Evolutionary conservation across 306 rosid genomes (phyloP).

Genomic region (Potentilla sterilis): DNA sequence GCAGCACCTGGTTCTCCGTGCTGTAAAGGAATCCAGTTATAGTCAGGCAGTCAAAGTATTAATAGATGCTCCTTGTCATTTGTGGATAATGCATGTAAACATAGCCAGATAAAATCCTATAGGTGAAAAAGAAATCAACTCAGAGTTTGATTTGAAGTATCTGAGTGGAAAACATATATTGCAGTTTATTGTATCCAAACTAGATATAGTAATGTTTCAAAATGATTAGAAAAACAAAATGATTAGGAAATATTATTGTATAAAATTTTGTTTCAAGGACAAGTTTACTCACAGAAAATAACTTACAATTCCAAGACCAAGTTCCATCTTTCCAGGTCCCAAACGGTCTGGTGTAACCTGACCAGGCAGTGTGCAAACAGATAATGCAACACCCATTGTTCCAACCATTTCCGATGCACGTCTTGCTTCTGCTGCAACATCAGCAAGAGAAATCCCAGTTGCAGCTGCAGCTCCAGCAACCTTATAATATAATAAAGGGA

Average conservation of each 20-base stretch:
- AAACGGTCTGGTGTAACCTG: conserved; percentile 80
- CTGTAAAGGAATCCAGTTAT: conserved; percentile 47
- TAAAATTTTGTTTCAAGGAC: conserved; percentile 9
- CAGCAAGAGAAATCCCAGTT: conserved; percentile 71
- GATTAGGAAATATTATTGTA: neutral
- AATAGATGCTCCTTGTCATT: neutral
- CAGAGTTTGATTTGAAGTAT: neutral
- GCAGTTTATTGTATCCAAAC: neutral
- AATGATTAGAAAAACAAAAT: neutral
- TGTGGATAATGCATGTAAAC: neutral
- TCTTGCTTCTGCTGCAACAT: conserved; percentile 82
- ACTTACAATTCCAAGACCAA: conserved; percentile 97
- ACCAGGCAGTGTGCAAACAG: conserved; percentile 88
- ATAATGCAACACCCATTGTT: conserved; percentile 92
- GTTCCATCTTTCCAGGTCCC: conserved; percentile 90
- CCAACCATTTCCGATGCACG: conserved; percentile 87
- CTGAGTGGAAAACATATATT: neutral
- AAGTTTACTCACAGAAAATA: conserved; percentile 3
- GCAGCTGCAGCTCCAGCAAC: conserved; percentile 99
- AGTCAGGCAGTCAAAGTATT: conserved; percentile 27
- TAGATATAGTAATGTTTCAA: neutral
- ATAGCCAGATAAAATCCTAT: neutral
- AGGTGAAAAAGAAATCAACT: neutral
- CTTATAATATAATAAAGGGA: conserved; percentile 40
- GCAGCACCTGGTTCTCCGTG: conserved; percentile 97